Base-by-base conservation (phyloP, 1,284 basidiomycete genomes). In the Puccinia horiana region DNA sequence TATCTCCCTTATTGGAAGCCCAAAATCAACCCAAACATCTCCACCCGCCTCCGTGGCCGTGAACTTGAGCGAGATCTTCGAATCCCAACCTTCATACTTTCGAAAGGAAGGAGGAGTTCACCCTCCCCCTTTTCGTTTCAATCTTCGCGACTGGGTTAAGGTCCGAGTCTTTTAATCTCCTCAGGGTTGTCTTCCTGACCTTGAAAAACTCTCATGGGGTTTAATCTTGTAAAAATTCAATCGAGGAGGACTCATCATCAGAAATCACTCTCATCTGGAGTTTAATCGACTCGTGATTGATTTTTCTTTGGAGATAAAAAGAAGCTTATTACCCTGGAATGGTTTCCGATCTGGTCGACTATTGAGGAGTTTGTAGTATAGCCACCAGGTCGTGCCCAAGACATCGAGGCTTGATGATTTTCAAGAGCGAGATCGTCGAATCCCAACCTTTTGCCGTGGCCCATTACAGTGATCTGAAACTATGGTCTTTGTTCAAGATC, bases 111-210 rank as follows among this genome's bases (percentile, higher is more conserved):
- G n/a, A n/a, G n/a, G n/a, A n/a, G 63, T 26, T 44, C 35, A 4
- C 35, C 32, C 14, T 2, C 23, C 14, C 9, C 29, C 63, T 67
- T 18, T 67, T 18, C 20, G 23, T 26, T 2, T 67, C 63, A 20
- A 35, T 5, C n/a, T 67, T 67, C 32, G 63, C 32, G 63, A 67
- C 63, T 37, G 63, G 63, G 63, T 67, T 67, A 67, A 67, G 63
- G 63, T 67, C 63, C 63, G 63, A 67, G 63, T 67, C 63, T 67
- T 67, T 67, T 26, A 67, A 67, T 67, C 63, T 32, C 42, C 32
- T 37, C 42, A 56, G 54, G 54, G 26, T n/a, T 56, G 23, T 56
- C n/a, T n/a, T 56, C 54, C 20, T 56, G 54, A 26, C 54, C 54
- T 56, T 18, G 29, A n/a, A 35, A 40, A 67, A 44, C 63, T 67